Base-by-base conservation (phyloP, 306 rosid species). In the Cucumis hystrix region DNA sequence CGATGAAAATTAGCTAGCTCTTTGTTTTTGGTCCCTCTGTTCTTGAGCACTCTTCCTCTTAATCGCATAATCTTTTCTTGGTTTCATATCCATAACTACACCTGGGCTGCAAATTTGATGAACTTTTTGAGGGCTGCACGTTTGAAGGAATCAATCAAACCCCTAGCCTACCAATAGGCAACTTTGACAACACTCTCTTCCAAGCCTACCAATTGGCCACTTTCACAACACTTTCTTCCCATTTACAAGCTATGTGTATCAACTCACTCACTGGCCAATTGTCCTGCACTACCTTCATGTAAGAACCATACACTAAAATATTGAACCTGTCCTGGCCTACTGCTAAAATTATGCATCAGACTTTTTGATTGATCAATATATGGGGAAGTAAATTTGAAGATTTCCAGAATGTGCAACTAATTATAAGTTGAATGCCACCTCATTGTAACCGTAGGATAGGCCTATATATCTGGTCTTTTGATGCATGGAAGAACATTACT, bases 1-100 rank as follows among this genome's bases (percentile, higher is more conserved):
- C 96, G 98, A 86, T 94, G 98, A 82, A 94, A 94, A 88, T 92
- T 92, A 63, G 96, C 95, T 77, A 92, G 79, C 85, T 92, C 97
- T 90, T 94, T 94, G 70, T 20, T 67, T 45, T 1, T 1, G 21
- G 9, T 45, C 76, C 41, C 43, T 71, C 76, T 57, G 51, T 71
- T 71, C 75, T 69, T 70, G 21, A 70, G 25, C 37, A 45, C 6
- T 40, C 58, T 21, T 13, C 39, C 4, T 43, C 21, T 30, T 15
- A 30, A 15, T 30, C 69, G 7, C 15, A 63, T 63, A 15, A 23
- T 23, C 25, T 23, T 23, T 23, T 23, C 25, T 23, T 23, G 25
- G 25, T 23, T 23, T 23, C 25, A 15, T 21, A 23, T 23, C 1
- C 25, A 23, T 23, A 23, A 0, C 25, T 1, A 0, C 1, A 23